These are phyloP conservation scores for Ambrosia artemisiifolia DNA, from an alignment of 129 eudicot genomes.

Conservation along the genomic window DNA sequence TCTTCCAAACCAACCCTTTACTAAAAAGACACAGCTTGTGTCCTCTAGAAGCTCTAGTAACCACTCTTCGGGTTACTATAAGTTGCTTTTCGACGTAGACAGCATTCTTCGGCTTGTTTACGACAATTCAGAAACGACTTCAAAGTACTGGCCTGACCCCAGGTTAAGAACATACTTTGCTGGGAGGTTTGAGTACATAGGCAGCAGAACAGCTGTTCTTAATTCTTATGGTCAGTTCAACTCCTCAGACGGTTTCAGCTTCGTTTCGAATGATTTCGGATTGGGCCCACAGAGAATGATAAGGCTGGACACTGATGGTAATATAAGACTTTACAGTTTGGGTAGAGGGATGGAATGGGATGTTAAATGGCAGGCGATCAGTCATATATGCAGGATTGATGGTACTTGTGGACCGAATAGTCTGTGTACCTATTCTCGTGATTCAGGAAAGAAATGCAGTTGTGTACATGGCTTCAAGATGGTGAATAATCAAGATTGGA, in stretches of 20 bases:
- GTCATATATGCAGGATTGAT: slow-evolving; percentile 18
- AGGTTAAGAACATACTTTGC: neutral
- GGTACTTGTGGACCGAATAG: slow-evolving; percentile 42
- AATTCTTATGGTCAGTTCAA: slow-evolving; percentile 30
- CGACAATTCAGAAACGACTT: slow-evolving; percentile 28
- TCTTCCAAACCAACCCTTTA: slow-evolving; percentile 11
- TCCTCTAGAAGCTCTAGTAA: slow-evolving; percentile 28
- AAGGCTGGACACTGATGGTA: slow-evolving; percentile 39
- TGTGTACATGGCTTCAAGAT: slow-evolving; percentile 39
- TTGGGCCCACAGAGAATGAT: slow-evolving; percentile 16
- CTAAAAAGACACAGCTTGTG: neutral
- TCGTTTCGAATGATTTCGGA: slow-evolving; percentile 26
- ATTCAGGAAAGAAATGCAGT: slow-evolving; percentile 28
- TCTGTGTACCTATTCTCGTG: slow-evolving; percentile 29
- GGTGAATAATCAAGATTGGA: slow-evolving; percentile 33
- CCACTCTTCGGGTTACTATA: slow-evolving; percentile 40
- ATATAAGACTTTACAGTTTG: slow-evolving; percentile 30
- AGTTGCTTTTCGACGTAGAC: slow-evolving; percentile 36
- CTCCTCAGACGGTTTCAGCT: slow-evolving; percentile 25
- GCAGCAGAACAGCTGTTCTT: slow-evolving; percentile 13
- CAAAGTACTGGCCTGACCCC: slow-evolving; percentile 42
- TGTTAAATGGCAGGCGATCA: slow-evolving; percentile 36
- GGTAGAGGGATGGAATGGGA: slow-evolving; percentile 11
- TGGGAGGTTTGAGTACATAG: slow-evolving; percentile 20
- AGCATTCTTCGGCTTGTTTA: slow-evolving; percentile 42